These are phyloP conservation scores for Rosellinia necatrix DNA, from an alignment of 2,329 filamentous ascomycete genomes.

Conservation along the genomic window DNA sequence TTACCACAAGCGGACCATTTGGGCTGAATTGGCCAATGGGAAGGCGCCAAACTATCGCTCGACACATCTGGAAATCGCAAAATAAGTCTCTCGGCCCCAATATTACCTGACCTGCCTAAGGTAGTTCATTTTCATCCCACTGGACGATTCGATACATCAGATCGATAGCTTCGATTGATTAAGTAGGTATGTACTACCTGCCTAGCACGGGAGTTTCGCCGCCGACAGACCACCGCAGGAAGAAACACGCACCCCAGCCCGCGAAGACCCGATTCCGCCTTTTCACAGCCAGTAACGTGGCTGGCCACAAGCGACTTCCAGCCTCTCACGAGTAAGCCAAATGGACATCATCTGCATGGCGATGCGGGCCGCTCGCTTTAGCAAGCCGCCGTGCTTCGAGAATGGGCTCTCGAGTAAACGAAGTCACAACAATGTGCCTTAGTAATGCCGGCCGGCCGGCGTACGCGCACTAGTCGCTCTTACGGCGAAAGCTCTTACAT, in stretches of 20 bases:
- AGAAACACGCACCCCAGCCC: neutral
- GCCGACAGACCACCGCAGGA: neutral
- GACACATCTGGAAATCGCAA: constrained; percentile 6
- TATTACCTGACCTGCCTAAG: too few species aligned
- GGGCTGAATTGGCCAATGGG: constrained; percentile 23
- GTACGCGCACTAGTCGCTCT: neutral
- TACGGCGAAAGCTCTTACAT: neutral
- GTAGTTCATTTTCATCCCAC: constrained; percentile 7
- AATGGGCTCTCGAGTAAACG: too few species aligned
- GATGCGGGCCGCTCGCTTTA: too few species aligned
- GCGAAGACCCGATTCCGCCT: too few species aligned
- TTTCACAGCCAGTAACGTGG: too few species aligned
- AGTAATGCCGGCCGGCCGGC: too few species aligned
- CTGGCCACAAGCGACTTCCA: too few species aligned
- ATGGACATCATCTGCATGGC: too few species aligned
- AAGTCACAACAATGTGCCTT: too few species aligned
- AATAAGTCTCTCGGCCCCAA: constrained; percentile 25
- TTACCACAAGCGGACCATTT: constrained; percentile 31
- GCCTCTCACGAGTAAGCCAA: too few species aligned
- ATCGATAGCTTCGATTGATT: neutral
- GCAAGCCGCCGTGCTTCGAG: too few species aligned
- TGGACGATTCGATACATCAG: neutral
- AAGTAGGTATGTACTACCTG: constrained; percentile 8
- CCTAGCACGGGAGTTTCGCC: constrained; percentile 2
- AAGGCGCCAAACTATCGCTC: constrained; percentile 4